These are phyloP conservation scores for Amaranthus hypochondriacus DNA, from an alignment of 148 eudicot species.

Conservation along the genomic window DNA sequence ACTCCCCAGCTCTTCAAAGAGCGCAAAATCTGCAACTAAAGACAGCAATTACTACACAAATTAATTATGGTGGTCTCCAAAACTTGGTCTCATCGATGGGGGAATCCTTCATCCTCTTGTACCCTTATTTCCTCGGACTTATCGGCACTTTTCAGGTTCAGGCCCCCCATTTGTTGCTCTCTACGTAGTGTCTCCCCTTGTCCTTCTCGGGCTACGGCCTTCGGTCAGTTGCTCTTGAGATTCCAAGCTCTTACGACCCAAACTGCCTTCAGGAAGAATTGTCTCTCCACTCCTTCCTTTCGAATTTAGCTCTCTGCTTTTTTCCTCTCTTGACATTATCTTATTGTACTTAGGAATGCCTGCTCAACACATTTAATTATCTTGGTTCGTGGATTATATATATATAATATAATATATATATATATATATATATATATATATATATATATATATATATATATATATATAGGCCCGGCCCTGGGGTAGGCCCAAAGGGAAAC, in stretches of 20 bases:
- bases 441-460: too few species aligned
- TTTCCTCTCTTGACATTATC: background rate
- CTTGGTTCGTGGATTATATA: background rate
- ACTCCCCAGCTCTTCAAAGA: too few species aligned
- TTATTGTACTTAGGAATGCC: background rate
- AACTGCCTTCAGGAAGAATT: background rate
- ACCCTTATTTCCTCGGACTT: background rate
- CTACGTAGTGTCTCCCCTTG: background rate
- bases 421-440: too few species aligned
- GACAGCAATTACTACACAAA: too few species aligned
- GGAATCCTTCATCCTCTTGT: background rate
- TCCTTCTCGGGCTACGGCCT: background rate
- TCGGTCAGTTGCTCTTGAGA: background rate
- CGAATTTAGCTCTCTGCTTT: background rate
- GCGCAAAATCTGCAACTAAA: too few species aligned
- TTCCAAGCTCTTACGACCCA: background rate
- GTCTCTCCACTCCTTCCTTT: background rate
- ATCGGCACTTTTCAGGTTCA: background rate
- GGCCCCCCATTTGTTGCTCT: background rate
- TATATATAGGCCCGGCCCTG: too few species aligned
- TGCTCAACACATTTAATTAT: background rate
- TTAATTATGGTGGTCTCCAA: background rate
- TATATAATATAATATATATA: background rate
- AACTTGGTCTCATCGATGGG: background rate
- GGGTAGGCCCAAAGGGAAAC: too few species aligned